Evolutionary conservation across 2,329 filamentous ascomycete species (phyloP).

Genomic region (Colletotrichum simmondsii): DNA sequence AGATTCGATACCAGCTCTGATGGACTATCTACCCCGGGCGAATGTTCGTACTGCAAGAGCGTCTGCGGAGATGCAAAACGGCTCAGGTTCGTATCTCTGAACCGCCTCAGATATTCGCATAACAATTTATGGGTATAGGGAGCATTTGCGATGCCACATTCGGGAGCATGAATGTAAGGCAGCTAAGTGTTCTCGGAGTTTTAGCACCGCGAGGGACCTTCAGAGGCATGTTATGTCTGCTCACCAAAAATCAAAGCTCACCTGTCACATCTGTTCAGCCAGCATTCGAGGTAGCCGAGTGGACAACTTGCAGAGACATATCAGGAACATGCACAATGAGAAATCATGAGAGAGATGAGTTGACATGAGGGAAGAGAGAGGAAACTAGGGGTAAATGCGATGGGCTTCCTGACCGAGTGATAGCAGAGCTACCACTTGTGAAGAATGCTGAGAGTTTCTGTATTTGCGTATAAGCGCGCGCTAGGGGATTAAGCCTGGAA

Average conservation of each 20-base stretch:
- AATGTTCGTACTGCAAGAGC: background rate
- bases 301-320: conserved; percentile 7
- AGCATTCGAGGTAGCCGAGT: background rate
- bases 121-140: background rate
- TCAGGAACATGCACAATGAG: background rate
- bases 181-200: background rate
- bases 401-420: too few relatives aligned
- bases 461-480: too few relatives aligned
- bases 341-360: too few relatives aligned
- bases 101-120: background rate
- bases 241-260: background rate
- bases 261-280: background rate
- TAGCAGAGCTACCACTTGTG: too few relatives aligned
- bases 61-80: background rate
- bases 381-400: too few relatives aligned
- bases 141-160: conserved; percentile 1
- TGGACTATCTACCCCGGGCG: background rate
- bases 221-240: background rate
- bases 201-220: background rate
- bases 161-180: background rate
- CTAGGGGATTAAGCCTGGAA: too few relatives aligned
- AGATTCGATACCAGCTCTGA: background rate
- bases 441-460: too few relatives aligned
- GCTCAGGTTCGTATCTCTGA: background rate
- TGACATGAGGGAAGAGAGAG: too few relatives aligned